Evolutionary conservation across 306 rosid genomes (phyloP).

Genomic region (Vicia sativa): DNA sequence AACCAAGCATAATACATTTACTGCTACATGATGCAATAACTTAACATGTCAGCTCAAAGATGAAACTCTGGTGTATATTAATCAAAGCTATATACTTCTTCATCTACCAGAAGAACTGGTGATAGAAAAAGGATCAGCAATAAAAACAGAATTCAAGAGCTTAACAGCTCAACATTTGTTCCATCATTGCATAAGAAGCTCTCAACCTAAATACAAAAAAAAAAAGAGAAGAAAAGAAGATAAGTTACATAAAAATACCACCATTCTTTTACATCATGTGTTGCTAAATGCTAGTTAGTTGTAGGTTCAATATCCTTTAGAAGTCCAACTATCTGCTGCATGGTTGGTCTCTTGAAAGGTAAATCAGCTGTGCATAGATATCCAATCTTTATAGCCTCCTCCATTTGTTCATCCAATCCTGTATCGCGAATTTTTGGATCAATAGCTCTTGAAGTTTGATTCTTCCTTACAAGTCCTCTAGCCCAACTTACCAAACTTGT

Average conservation of each 20-base stretch:
- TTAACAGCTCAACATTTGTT: slow-evolving; percentile 51
- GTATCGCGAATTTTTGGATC: slow-evolving; percentile 77
- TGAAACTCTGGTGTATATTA: slow-evolving; percentile 44
- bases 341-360: slow-evolving; percentile 90
- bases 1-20: background rate
- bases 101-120: slow-evolving; percentile 39
- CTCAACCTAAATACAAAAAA: slow-evolving; percentile 21
- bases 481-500: slow-evolving; percentile 87
- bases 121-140: slow-evolving; percentile 34
- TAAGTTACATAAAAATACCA: slow-evolving; percentile 29
- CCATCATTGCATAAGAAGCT: slow-evolving; percentile 46
- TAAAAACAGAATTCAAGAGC: slow-evolving; percentile 40
- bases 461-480: slow-evolving; percentile 77
- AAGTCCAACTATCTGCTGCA: slow-evolving; percentile 99
- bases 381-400: slow-evolving; percentile 90
- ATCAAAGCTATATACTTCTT: slow-evolving; percentile 36
- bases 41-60: slow-evolving; percentile 29
- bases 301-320: slow-evolving; percentile 86
- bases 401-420: slow-evolving; percentile 70
- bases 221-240: slow-evolving; percentile 3
- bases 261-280: slow-evolving; percentile 33
- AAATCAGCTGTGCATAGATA: slow-evolving; percentile 95
- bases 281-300: slow-evolving; percentile 37
- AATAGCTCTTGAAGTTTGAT: slow-evolving; percentile 63
- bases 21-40: slow-evolving; percentile 21